Evolutionary conservation across 345 rosid species (phyloP).

Genomic region (Durio zibethinus): DNA sequence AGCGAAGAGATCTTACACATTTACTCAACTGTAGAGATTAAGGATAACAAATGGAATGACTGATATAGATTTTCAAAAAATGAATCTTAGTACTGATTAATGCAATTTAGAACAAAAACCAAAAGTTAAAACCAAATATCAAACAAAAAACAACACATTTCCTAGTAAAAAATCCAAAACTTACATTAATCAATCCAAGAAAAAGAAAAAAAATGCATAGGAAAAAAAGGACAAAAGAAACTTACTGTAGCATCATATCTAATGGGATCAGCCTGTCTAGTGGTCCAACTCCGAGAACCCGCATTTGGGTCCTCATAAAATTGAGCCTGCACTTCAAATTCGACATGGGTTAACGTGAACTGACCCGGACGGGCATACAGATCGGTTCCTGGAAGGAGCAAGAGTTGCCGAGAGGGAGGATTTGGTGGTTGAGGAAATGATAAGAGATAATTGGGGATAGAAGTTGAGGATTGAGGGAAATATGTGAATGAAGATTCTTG

Average conservation of each 20-base stretch:
- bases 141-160: neutral
- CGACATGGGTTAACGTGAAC: constrained; percentile 3
- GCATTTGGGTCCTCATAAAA: constrained; percentile 17
- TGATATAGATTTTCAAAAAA: neutral
- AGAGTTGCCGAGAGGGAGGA: neutral
- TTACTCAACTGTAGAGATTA: neutral
- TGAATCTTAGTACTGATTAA: neutral
- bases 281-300: constrained; percentile 16
- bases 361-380: constrained; percentile 4
- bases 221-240: neutral
- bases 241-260: constrained; percentile 24
- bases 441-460: neutral
- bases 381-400: constrained; percentile 23
- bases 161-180: neutral
- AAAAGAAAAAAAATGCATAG: neutral
- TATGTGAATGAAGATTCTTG: neutral
- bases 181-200: too few species aligned
- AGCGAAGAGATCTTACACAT: neutral
- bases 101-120: too few species aligned
- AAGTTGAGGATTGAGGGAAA: neutral
- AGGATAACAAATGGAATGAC: neutral
- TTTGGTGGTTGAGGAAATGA: constrained; percentile 5
- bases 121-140: too few species aligned
- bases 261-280: constrained; percentile 4
- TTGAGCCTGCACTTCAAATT: neutral